Evolutionary conservation across 1,284 basidiomycete species (phyloP).

Genomic region (Malassezia pachydermatis): DNA sequence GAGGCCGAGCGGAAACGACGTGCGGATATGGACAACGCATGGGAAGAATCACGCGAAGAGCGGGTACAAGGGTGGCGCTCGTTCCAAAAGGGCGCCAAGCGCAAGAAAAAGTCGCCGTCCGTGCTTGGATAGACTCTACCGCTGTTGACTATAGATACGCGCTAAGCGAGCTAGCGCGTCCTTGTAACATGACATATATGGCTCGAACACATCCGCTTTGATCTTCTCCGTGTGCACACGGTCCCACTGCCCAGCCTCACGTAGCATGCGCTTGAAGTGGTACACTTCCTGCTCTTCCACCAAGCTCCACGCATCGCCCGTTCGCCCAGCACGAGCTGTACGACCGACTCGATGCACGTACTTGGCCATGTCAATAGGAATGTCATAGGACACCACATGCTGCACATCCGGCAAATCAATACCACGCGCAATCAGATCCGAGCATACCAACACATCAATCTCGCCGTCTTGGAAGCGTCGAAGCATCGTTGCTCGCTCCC

Average conservation of each 20-base stretch:
- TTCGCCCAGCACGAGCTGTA: slow-evolving; percentile 78
- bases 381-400: slow-evolving; percentile 88
- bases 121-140: slow-evolving; percentile 24
- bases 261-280: slow-evolving; percentile 19
- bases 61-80: slow-evolving; percentile 38
- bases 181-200: slow-evolving; percentile 21
- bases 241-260: slow-evolving; percentile 15
- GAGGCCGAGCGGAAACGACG: slow-evolving; percentile 46
- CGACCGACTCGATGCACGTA: slow-evolving; percentile 93
- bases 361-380: slow-evolving; percentile 90
- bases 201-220: slow-evolving; percentile 17
- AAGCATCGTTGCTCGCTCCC: slow-evolving; percentile 67
- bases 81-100: slow-evolving; percentile 35
- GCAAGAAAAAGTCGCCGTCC: slow-evolving; percentile 34
- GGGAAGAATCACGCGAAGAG: slow-evolving; percentile 51
- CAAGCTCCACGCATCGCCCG: slow-evolving; percentile 80
- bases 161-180: slow-evolving; percentile 28
- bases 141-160: slow-evolving; percentile 22
- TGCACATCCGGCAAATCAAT: slow-evolving; percentile 84
- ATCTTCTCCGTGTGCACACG: slow-evolving; percentile 24
- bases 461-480: slow-evolving; percentile 69
- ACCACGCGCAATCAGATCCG: slow-evolving; percentile 90
- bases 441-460: slow-evolving; percentile 83
- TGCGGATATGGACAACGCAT: slow-evolving; percentile 51
- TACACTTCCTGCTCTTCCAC: slow-evolving; percentile 86